Evolutionary conservation across 2,329 filamentous ascomycete genomes (phyloP), one percentile per base, ranked within the genome.

Genomic region (Apiospora saccharicola): DNA sequence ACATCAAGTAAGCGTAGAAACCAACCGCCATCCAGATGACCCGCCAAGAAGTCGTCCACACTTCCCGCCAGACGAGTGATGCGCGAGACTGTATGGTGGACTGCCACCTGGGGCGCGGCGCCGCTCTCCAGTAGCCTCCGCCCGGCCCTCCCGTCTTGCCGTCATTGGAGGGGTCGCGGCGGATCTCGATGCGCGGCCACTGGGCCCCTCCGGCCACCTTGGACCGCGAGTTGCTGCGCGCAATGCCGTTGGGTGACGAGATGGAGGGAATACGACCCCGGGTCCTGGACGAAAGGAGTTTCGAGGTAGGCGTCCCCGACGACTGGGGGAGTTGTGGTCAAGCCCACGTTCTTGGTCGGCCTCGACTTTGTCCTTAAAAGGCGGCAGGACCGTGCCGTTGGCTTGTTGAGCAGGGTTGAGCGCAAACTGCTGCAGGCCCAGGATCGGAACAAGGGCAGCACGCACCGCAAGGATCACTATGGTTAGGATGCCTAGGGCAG

Each of bases 1-100:
- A 90, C 72, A 91, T 85, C 76, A 96, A 82, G 83, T 90, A 93
- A 43, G 85, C 85, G 86, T 93, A 96, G 80, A 91, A 90, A 19
- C 84, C 75, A 64, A 91, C 80, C 26, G 89, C 90, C 80, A 93
- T 88, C 86, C 88, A 90, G 7, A 85, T 86, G 4, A 95, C 90
- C 68, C 88, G 85, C 83, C 89, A 90, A 24, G 91, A 77, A 64
- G 89, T 91, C 12, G 85, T 87, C 82, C 86, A 87, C 49, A 94
- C 82, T 80, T 96, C 92, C 37, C 85, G 84, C 44, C 84, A 79
- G 7, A 93, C 86, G 5, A 89, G 79, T 30, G 81, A 84, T 69
- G 83, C 81, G 80, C 68, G 77, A 71, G 72, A 72, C 61, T 64
- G 72, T 74, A 76, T 67, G 43, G 71, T 67, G 57, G 69, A 43